A percentile compares a stretch with the other conserved stretches of the same genome.
phyloP scores from a whole-genome alignment of 2,329 filamentous ascomycete genomes.

The Cryphonectria radicalis region DNA sequence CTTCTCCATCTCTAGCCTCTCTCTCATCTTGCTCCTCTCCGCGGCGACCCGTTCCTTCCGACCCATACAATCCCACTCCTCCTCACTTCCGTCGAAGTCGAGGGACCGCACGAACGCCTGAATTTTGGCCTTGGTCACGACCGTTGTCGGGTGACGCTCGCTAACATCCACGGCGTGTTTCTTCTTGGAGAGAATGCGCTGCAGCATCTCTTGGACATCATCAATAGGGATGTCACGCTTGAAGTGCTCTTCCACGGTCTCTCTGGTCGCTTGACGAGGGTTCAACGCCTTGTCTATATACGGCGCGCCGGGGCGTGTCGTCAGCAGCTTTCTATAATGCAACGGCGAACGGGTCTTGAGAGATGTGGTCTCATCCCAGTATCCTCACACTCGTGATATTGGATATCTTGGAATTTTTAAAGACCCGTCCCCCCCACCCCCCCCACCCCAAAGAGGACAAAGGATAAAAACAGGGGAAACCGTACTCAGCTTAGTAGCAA shows the following conservation, averaged over 20 bases:
- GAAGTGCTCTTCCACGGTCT: conserved; percentile 6
- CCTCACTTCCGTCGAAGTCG: conserved; percentile 19
- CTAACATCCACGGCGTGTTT: conserved; percentile 22
- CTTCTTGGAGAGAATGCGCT: conserved; percentile 26
- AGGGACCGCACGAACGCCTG: conserved; percentile 26
- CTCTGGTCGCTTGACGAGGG: conserved; percentile 5
- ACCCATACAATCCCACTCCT: conserved; percentile 11
- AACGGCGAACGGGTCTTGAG: neutral
- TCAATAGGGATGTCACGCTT: conserved; percentile 22
- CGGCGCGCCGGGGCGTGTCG: neutral
- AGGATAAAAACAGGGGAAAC: neutral
- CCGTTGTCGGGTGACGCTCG: neutral
- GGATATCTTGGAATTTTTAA: neutral
- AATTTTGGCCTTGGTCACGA: conserved; percentile 18
- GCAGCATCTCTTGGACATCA: conserved; percentile 24
- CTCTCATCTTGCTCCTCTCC: conserved; percentile 14
- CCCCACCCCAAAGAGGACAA: neutral
- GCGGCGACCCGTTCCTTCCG: neutral
- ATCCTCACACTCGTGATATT: too few relatives aligned
- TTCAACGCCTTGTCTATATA: conserved; percentile 24
- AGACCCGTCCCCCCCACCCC: neutral
- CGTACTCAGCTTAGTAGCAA: conserved; percentile 23
- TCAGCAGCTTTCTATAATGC: neutral
- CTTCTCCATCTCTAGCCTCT: conserved; percentile 9
- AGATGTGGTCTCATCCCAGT: neutral